Evolutionary conservation across 2,329 filamentous ascomycete genomes (phyloP), one percentile per base, ranked within the genome.

Genomic region (Venturia aucupariae): DNA sequence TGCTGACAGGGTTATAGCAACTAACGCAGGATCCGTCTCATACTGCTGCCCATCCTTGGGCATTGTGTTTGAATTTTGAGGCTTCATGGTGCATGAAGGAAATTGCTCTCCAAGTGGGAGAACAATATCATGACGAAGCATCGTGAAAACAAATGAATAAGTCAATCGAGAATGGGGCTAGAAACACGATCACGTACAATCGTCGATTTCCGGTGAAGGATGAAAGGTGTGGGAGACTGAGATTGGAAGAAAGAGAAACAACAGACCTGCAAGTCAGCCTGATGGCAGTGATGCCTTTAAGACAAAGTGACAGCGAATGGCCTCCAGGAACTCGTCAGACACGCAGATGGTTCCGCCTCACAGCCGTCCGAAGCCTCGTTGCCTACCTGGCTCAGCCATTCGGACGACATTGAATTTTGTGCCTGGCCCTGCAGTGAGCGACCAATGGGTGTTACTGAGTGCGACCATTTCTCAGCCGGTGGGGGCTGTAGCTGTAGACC

Each of bases 1-100:
- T 32, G 41, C 48, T 15, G 51, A 30, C 11, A 63, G 62, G 27
- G 4, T 42, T n/a, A 41, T 38, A 17, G 62, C 62, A 38, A 63
- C 27, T 22, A 41, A 13, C 11, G 46, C 62, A 24, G 62, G 62
- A 32, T 63, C 38, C 15, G 6, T 62, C 6, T 51, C 35, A 11
- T 41, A 39, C 5, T 35, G 27, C 27, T 57, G 51, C 22, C 51
- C 51, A 35, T 35, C 13, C n/a, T 57, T 57, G 17, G 51, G 51
- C 17, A 15, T 4, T 10, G 51, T 17, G 10, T 3, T 27, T 35
- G 30, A 35, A 30, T n/a, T 11, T 22, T 35, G 51, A 57, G 51
- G 30, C 15, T 57, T 57, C 51, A 7, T 57, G 51, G 51, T 57
- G 51, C 30, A 27, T 17, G 27, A 35, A 35, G 51, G 19, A n/a